These are phyloP conservation scores for Cryptococcus sp. DNA, from an alignment of 1,284 basidiomycete genomes.

Conservation along the genomic window DNA sequence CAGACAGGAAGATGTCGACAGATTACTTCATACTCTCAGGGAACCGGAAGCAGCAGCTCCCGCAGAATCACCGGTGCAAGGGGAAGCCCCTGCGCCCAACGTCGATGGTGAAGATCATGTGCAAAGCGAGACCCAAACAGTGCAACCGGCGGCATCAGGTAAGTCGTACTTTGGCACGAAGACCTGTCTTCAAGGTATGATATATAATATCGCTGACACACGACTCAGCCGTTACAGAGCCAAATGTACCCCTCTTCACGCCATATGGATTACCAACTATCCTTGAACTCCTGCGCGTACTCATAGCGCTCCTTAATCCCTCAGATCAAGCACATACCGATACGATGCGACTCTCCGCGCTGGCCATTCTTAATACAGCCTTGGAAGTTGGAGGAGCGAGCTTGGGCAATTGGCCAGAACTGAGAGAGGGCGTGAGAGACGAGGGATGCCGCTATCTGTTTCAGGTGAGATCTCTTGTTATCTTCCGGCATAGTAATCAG, in stretches of 20 bases:
- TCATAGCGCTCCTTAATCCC: conserved; percentile 93
- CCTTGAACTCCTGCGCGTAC: conserved; percentile 86
- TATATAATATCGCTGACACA: no score
- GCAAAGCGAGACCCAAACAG: no score
- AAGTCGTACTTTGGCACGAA: no score
- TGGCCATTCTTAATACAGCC: conserved; percentile 84
- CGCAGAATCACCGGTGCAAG: conserved; percentile 21
- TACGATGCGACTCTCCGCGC: conserved; percentile 86
- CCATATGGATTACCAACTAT: conserved; percentile 89
- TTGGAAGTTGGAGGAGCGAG: conserved; percentile 80
- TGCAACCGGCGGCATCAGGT: no score
- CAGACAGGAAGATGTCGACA: conserved; percentile 46
- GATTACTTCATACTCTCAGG: conserved; percentile 38
- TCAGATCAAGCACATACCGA: conserved; percentile 94
- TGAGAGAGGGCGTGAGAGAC: conserved; percentile 60
- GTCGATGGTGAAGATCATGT: no score
- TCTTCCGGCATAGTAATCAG: neutral
- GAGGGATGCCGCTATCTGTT: conserved; percentile 95
- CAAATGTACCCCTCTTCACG: conserved; percentile 28
- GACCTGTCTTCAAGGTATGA: no score
- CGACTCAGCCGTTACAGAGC: no score
- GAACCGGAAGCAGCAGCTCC: conserved; percentile 13
- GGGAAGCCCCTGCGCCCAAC: neutral
- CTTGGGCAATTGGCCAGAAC: conserved; percentile 63
- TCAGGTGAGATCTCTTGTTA: conserved; percentile 47